These are phyloP conservation scores for Aspergillus pseudoterreus DNA, from an alignment of 2,329 filamentous ascomycete species.

Conservation along the genomic window DNA sequence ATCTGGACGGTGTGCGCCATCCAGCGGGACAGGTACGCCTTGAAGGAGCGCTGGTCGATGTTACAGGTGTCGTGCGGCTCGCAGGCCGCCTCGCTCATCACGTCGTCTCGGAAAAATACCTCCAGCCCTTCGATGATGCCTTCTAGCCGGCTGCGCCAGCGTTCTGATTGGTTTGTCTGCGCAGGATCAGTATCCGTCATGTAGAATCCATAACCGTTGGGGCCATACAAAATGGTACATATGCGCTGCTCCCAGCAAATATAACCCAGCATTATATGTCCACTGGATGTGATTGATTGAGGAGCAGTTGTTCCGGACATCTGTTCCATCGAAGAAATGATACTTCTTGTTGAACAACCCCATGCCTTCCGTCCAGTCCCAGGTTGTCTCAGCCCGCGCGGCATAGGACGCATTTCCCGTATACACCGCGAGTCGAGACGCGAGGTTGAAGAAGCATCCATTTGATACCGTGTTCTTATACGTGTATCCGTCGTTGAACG, in stretches of 20 bases:
- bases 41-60: constrained; percentile 61
- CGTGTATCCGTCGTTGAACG: constrained; percentile 30
- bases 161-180: constrained; percentile 39
- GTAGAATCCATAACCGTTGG: background rate
- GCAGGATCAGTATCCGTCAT: constrained; percentile 12
- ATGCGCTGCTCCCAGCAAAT: constrained; percentile 52
- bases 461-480: constrained; percentile 35
- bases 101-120: constrained; percentile 41
- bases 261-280: constrained; percentile 57
- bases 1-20: constrained; percentile 54
- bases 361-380: constrained; percentile 52
- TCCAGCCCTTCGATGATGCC: constrained; percentile 49
- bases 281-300: constrained; percentile 52
- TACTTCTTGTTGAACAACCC: constrained; percentile 46
- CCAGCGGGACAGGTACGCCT: constrained; percentile 62
- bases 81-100: constrained; percentile 37
- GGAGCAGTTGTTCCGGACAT: constrained; percentile 49
- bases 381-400: constrained; percentile 68
- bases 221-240: constrained; percentile 52
- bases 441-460: constrained; percentile 30
- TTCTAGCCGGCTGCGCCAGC: constrained; percentile 46
- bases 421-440: constrained; percentile 29
- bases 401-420: constrained; percentile 28
- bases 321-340: constrained; percentile 1
- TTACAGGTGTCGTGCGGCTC: constrained; percentile 37